Evolutionary conservation across 2,329 filamentous ascomycete species (phyloP).

Genomic region (Harringtonia lauricola): DNA sequence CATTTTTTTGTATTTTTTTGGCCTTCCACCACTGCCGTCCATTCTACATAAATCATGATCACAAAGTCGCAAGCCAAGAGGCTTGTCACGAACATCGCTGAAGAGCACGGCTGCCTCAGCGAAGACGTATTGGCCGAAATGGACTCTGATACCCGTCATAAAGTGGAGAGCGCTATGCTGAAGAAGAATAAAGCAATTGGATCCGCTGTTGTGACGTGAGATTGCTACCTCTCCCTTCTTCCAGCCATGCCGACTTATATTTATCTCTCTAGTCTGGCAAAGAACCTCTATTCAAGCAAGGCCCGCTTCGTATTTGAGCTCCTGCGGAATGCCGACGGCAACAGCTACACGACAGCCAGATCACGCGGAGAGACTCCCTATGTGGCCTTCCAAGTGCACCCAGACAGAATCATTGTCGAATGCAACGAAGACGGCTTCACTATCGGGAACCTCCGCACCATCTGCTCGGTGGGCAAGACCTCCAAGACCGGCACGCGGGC

Average conservation of each 20-base stretch:
- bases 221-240: slow-evolving; percentile 5
- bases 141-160: slow-evolving; percentile 3
- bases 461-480: slow-evolving; percentile 33
- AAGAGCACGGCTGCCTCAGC: slow-evolving; percentile 14
- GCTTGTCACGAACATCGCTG: slow-evolving; percentile 11
- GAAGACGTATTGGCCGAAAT: slow-evolving; percentile 8
- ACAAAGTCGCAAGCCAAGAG: neutral
- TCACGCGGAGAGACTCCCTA: slow-evolving; percentile 15
- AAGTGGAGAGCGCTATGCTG: slow-evolving; percentile 10
- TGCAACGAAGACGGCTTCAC: slow-evolving; percentile 40
- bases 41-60: too few species aligned
- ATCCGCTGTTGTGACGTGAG: slow-evolving; percentile 14
- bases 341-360: slow-evolving; percentile 22
- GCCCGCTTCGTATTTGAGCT: slow-evolving; percentile 40
- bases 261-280: slow-evolving; percentile 22
- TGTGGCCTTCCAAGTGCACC: slow-evolving; percentile 23
- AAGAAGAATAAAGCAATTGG: slow-evolving; percentile 13
- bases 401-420: slow-evolving; percentile 29
- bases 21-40: too few species aligned
- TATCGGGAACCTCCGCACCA: slow-evolving; percentile 27
- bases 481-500: slow-evolving; percentile 28
- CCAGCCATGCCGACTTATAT: neutral
- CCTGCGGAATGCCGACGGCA: slow-evolving; percentile 44
- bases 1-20: too few species aligned
- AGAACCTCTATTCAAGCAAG: slow-evolving; percentile 29